Base-by-base conservation (phyloP, 1,284 basidiomycete species). In the Apiotrichum montevideense region DNA sequence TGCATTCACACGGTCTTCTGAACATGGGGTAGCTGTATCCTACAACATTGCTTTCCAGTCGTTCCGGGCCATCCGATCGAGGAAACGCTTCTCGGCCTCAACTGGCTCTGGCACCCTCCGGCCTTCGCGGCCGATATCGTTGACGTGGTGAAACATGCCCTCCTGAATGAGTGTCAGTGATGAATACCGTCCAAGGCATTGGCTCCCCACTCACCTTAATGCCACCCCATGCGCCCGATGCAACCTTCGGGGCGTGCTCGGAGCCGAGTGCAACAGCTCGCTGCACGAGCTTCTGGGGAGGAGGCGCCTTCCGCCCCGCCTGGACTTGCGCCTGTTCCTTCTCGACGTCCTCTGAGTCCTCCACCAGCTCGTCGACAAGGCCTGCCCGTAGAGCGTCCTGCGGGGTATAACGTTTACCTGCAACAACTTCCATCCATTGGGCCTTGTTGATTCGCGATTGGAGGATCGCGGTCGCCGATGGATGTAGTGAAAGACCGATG, bases 371-470 rank as follows among this genome's bases (percentile, higher is more conserved):
- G 69, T 96, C 92, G n/a, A 96, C 76, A 6, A 95, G 73, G 2
- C 87, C 86, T 9, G 79, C 80, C 7, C 80, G 72, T 2, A 84
- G 75, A 0, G 89, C 86, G 70, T 95, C 90, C 8, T 77, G 63
- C 1, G 89, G 85, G 0, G 86, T 85, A 75, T 91, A 94, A 35
- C 88, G 82, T 65, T 90, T 83, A 0, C 88, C 93, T 1, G 95
- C 79, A 8, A 87, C 83, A 44, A 91, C 84, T 68, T 88, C 85
- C 42, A 90, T 84, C 15, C 73, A 74, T 15, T 2, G n/a, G 63
- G 84, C 79, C 29, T 4, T 46, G 33, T 34, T 14, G 15, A 45
- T 51, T 32, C 39, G 52, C 5, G 4, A 10, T 13, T 45, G 46
- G 41, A 3, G 84, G 79, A 33, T 88, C 77, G 66, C 90, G 90